Base-by-base conservation (phyloP, 148 eudicot genomes). In the Rheum nobile region DNA sequence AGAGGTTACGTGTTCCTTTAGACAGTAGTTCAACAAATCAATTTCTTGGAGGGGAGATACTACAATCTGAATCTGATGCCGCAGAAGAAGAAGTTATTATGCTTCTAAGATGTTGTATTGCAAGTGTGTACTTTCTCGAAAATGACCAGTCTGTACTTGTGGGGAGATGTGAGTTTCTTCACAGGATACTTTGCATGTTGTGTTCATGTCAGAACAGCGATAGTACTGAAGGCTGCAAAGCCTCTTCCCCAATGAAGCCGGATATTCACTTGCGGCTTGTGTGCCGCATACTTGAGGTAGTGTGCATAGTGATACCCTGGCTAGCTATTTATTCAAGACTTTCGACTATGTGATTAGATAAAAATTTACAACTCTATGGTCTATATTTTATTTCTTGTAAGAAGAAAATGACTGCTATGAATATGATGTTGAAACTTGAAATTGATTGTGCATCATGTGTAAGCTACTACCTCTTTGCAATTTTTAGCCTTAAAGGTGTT, bases 241-340 rank as follows among this genome's bases (percentile, higher is more conserved):
- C 77, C 28, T 81, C 81, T 26, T 77, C 48, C 37, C 74, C 75
- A 4, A 80, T 78, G 72, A 82, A 84, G 44, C 71, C 81, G 77
- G 82, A 71, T 68, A 85, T 81, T 57, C 84, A 86, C 34, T 75
- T 82, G 59, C 74, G 71, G 42, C 76, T 85, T 65, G 34, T 88
- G 72, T 72, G 84, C 65, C 65, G 75, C 54, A 84, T 86, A 74
- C 85, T 87, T 50, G 98, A 92, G 98, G 98, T 92, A 84, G 79
- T 78, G 50, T 73, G 39, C 19, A 16, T 12, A 72, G 17, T 50
- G 55, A n/a, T 50, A 50, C 14, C 13, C 35, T 57, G 31, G 14
- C 32, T 57, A 57, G 67, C 67, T 28, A 22, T 11, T 55, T 22
- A 57, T 22, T 28, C 34, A 24, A 9, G 11, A 4, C 10, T 8